Percentiles rank a stretch among this genome's conserved stretches.
These are phyloP conservation scores for Astragalus glycyphyllos DNA, from an alignment of 306 rosid genomes.

Conservation along the genomic window DNA sequence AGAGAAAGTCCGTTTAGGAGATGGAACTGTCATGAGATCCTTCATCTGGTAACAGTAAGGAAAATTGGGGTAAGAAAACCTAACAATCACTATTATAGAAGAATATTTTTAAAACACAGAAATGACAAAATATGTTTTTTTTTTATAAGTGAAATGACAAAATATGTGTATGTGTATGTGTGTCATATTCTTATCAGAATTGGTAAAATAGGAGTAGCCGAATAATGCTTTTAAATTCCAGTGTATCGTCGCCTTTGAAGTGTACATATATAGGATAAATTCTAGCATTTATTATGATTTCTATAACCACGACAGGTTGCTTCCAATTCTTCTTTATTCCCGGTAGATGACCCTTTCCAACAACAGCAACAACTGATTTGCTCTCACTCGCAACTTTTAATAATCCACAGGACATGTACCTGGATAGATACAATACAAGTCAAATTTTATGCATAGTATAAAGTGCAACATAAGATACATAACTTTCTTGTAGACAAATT, in stretches of 20 bases:
- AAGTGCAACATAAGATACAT: too few relatives aligned
- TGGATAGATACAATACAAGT: too few relatives aligned
- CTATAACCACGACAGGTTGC: too few relatives aligned
- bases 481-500: too few relatives aligned
- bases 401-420: too few relatives aligned
- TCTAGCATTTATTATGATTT: not conserved
- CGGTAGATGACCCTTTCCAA: too few relatives aligned
- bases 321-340: too few relatives aligned
- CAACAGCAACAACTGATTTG: too few relatives aligned
- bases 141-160: too few relatives aligned
- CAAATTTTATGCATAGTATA: too few relatives aligned
- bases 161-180: too few relatives aligned
- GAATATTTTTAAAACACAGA: conserved; percentile 21
- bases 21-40: conserved; percentile 75
- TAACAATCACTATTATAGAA: not conserved
- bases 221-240: conserved; percentile 7
- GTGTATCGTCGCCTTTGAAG: conserved; percentile 25
- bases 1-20: conserved; percentile 52
- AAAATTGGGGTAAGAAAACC: conserved; percentile 27
- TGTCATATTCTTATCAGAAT: not conserved
- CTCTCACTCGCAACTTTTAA: too few relatives aligned
- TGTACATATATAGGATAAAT: not conserved
- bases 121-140: not conserved
- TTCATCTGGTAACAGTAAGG: conserved; percentile 55
- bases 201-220: not conserved